A percentile compares a stretch with the other conserved stretches of the same genome.
Evolutionary conservation across 2,329 filamentous ascomycete genomes (phyloP).

Genomic region (Paraconiothyrium sp.): DNA sequence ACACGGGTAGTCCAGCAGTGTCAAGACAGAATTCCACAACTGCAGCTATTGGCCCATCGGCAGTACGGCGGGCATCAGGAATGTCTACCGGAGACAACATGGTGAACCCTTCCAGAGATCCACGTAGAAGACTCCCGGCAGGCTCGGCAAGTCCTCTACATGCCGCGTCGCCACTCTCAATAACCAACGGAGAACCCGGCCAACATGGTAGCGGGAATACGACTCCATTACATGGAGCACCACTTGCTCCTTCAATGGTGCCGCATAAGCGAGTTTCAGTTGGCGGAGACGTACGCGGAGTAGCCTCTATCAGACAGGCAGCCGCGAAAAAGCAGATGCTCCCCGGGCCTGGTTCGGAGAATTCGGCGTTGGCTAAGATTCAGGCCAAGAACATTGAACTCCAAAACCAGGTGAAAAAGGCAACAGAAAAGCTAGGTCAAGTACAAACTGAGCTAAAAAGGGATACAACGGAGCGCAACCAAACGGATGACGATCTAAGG

Average conservation of each 20-base stretch:
- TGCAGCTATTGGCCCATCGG: neutral
- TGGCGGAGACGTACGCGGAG: neutral
- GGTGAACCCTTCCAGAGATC: slow-evolving; percentile 1
- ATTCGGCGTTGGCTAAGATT: neutral
- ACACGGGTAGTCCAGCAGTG: neutral
- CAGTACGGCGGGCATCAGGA: neutral
- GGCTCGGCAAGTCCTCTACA: slow-evolving; percentile 6
- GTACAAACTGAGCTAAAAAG: neutral
- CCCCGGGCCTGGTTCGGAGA: neutral
- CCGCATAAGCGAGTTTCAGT: neutral
- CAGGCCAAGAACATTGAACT: neutral
- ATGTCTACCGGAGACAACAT: neutral
- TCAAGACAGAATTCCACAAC: neutral
- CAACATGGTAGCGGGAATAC: neutral
- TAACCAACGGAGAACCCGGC: neutral
- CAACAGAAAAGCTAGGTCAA: neutral
- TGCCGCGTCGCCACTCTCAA: slow-evolving; percentile 5
- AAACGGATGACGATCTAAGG: neutral
- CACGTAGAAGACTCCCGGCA: neutral
- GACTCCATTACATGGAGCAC: slow-evolving; percentile 6
- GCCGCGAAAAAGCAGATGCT: neutral
- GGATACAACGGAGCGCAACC: neutral
- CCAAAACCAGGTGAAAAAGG: neutral
- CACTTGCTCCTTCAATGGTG: slow-evolving; percentile 12
- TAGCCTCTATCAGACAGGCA: slow-evolving; percentile 5